Evolutionary conservation across 73 alveolate species (phyloP).

Genomic region (Uronychia binucleata): DNA sequence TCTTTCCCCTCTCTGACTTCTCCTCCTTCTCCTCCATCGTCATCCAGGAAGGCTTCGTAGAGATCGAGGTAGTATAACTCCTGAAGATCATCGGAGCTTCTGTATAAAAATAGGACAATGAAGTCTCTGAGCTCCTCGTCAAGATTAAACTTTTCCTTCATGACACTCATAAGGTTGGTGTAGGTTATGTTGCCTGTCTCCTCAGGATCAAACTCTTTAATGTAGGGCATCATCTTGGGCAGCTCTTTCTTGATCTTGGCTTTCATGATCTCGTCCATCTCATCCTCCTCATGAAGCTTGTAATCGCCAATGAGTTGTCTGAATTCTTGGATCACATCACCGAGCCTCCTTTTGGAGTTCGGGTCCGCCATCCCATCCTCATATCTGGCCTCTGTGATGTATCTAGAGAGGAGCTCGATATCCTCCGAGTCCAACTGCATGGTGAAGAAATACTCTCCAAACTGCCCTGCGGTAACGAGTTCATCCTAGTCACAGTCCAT

Average conservation of each 20-base stretch:
- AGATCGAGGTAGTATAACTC: not conserved
- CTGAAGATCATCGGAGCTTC: not conserved
- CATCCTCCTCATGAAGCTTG: not conserved
- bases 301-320: not conserved
- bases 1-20: not conserved
- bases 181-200: not conserved
- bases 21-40: not conserved
- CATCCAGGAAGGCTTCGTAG: not conserved
- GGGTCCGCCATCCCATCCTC: not conserved
- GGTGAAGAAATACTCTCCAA: not conserved
- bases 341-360: not conserved
- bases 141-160: not conserved
- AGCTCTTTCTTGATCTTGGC: not conserved
- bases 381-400: not conserved
- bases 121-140: not conserved
- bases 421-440: not conserved
- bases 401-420: not conserved
- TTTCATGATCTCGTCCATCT: not conserved
- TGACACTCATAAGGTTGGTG: not conserved
- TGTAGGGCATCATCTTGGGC: not conserved
- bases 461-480: not conserved
- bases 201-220: not conserved
- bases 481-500: not conserved
- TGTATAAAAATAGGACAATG: not conserved
- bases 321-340: not conserved